These are phyloP conservation scores for Lecanicillium sp. DNA, from an alignment of 2,329 filamentous ascomycete species.

Conservation along the genomic window DNA sequence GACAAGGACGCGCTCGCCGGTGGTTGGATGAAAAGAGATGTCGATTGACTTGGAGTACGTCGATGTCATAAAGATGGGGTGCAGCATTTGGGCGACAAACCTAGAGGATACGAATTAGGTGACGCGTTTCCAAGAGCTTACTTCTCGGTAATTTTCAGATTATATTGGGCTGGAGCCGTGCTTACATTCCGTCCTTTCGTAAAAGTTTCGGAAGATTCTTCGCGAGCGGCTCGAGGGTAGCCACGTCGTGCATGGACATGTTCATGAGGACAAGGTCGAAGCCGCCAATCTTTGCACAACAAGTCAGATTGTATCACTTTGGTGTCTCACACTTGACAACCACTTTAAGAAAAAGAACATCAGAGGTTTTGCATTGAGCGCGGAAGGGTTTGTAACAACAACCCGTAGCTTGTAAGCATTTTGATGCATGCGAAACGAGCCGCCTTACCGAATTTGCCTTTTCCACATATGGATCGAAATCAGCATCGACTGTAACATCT, in stretches of 20 bases:
- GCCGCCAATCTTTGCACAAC: slow-evolving; percentile 18
- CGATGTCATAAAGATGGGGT: slow-evolving; percentile 44
- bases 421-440: background rate
- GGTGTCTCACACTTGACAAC: too few species aligned
- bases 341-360: background rate
- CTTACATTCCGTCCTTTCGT: slow-evolving; percentile 35
- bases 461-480: slow-evolving; percentile 25
- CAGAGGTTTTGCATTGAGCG: background rate
- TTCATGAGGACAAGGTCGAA: slow-evolving; percentile 43
- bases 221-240: slow-evolving; percentile 36
- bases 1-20: slow-evolving; percentile 29
- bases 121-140: background rate
- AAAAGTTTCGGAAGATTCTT: slow-evolving; percentile 34
- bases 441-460: slow-evolving; percentile 13
- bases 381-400: background rate
- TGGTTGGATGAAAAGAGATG: slow-evolving; percentile 29
- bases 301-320: too few species aligned
- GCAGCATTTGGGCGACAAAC: slow-evolving; percentile 41
- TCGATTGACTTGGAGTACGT: slow-evolving; percentile 33
- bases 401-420: too few species aligned
- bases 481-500: slow-evolving; percentile 32
- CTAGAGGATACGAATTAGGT: slow-evolving; percentile 19
- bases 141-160: background rate
- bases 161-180: slow-evolving; percentile 13
- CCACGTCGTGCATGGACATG: slow-evolving; percentile 45